Conservation (phyloP, 2,329 filamentous ascomycete species). For the Ophiostoma sp. region DNA sequence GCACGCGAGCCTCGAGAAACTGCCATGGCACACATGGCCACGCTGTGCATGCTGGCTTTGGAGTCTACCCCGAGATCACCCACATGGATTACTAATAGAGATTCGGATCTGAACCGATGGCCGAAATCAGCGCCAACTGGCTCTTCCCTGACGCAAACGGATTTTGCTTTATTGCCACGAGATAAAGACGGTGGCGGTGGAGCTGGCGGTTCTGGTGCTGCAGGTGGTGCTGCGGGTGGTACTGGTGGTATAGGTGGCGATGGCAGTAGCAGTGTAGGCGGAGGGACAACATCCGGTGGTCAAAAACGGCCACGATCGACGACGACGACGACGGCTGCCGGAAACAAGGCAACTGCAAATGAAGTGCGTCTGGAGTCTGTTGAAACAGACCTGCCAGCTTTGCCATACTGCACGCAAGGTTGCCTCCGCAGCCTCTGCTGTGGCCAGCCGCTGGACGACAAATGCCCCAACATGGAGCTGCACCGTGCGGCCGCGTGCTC, state of each 20-base stretch:
- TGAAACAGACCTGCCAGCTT: background rate
- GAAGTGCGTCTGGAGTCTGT: background rate
- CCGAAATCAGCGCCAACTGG: background rate
- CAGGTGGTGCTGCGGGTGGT: too few relatives aligned
- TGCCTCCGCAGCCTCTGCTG: constrained; percentile 16
- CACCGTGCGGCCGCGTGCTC: background rate
- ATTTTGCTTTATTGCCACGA: too few relatives aligned
- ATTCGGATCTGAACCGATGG: constrained; percentile 10
- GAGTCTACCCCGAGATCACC: background rate
- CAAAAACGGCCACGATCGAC: too few relatives aligned
- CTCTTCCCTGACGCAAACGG: too few relatives aligned
- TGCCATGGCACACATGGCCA: constrained; percentile 17
- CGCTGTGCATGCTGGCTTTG: constrained; percentile 12
- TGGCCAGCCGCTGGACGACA: constrained; percentile 8
- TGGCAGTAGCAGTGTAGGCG: too few relatives aligned
- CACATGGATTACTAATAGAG: constrained; percentile 13
- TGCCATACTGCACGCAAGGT: constrained; percentile 21
- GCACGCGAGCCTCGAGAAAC: constrained; percentile 15
- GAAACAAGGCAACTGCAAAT: too few relatives aligned
- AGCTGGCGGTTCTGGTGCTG: too few relatives aligned
- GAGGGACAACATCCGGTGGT: too few relatives aligned
- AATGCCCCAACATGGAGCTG: constrained; percentile 20
- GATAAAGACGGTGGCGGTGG: too few relatives aligned
- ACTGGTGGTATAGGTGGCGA: too few relatives aligned
- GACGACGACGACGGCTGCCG: background rate